Base-by-base conservation (phyloP, 176 grass and related monocot species). In the Oryza officinalis region DNA sequence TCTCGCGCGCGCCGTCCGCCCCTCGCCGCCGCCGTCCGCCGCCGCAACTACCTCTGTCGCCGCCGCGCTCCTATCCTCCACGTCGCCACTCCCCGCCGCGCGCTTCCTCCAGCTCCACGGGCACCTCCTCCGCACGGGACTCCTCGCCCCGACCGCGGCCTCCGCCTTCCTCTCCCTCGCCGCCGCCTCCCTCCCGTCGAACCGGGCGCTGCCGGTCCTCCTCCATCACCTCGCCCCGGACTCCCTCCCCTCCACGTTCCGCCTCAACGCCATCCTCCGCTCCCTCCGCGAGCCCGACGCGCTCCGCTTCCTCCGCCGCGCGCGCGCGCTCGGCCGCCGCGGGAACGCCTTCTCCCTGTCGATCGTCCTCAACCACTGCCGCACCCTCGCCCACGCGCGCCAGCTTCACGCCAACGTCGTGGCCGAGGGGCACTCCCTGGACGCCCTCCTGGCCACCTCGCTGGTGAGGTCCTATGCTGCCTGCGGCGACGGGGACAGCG, bases 331-430 rank as follows among this genome's bases (percentile, higher is more conserved):
- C 83, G 90, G 79, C 75, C 82, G 82, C 66, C 82, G 87, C 15
- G 85, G 90, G 40, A 94, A 94, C 66, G 74, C 93, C 63, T 94
- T 94, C 79, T 86, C 93, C 10, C 71, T 79, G 2, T 81, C 90
- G 27, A 90, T 94, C 75, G n/a, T 92, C 59, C 93, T 94, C 65
- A 75, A 44, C 67, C 80, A 85, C 33, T 85, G 83, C 59, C 30
- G 70, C 71, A 38, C 30, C 4, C 28, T 84, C 10, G 2, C 40
- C 14, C 70, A 87, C 63, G 61, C 87, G 57, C 57, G 80, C 47
- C 90, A 92, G 90, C 70, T 92, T 25, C 93, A 92, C 67, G 71
- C 78, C 28, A 90, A 82, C 67, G 49, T 84, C 27, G 22, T 94
- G 8, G 13, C 66, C 0, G 87, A 88, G 28, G 90, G 91, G 1